Base-by-base conservation (phyloP, 257 asterid species). In the Nicotiana tabacum region DNA sequence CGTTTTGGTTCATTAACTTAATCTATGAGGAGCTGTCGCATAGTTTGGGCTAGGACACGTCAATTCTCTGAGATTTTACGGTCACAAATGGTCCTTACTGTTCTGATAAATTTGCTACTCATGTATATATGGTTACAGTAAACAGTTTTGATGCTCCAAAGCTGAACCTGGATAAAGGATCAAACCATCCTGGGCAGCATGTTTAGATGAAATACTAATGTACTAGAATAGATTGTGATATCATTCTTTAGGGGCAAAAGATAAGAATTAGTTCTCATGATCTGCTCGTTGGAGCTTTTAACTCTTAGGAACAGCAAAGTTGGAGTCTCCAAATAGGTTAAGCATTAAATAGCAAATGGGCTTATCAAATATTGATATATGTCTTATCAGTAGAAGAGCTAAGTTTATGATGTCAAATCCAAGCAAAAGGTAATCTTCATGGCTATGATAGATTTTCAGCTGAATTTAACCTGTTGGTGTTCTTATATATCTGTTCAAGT, bases 261-360 rank as follows among this genome's bases (percentile, higher is more conserved):
- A 15, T 27, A 48, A 17, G 37, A 15, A 13, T 76, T 51, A 76
- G 17, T 76, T 76, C 64, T 57, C 39, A 46, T 2, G 2, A 46
- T 72, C 37, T 72, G 61, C 61, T 24, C 6, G 37, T 48, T 72
- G 61, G 78, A 70, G 39, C 79, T 72, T 72, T 72, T 46, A 46
- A 13, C 61, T 55, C 80, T 51, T 51, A 51, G 16, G 39, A 76
- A 6, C 43, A 76, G 53, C 64, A 51, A 48, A 13, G 64, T 27
- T 51, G 62, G 80, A 29, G 43, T 51, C 43, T 74, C 80, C 80
- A 76, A 51, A 76, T 76, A 76, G 64, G 46, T 51, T 76, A 51
- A 27, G 64, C 27, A 76, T 48, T 76, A 76, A 74, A 51, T 76
- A 46, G 43, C 62, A 13, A 29, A 76, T 76, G 46, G 64, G 29